Evolutionary conservation across 495 filamentous ascomycete genomes (phyloP).

Genomic region (Daldinia childiae): DNA sequence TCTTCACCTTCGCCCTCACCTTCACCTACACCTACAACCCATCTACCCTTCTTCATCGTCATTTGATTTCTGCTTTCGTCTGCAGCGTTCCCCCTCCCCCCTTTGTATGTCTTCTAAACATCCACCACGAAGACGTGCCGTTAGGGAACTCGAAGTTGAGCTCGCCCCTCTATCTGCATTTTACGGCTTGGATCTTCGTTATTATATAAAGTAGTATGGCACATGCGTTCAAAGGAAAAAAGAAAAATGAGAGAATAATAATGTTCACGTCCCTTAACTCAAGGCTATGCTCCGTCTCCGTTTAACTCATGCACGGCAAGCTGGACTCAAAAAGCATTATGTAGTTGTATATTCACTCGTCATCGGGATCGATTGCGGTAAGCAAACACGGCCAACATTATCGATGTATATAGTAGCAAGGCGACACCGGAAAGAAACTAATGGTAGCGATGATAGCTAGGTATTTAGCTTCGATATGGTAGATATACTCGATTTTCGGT

Average conservation of each 20-base stretch:
- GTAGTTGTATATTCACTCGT: slow-evolving; percentile 10
- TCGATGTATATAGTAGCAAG: slow-evolving; percentile 31
- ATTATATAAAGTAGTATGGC: slow-evolving; percentile 47
- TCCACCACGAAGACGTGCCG: slow-evolving; percentile 11
- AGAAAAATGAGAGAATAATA: background rate
- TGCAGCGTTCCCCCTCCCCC: background rate
- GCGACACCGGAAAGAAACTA: background rate
- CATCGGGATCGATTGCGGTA: background rate
- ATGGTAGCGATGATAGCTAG: background rate
- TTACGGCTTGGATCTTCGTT: slow-evolving; percentile 21
- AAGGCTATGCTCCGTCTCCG: slow-evolving; percentile 14
- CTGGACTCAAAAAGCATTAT: slow-evolving; percentile 17
- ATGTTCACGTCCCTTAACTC: slow-evolving; percentile 18
- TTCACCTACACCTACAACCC: slow-evolving; percentile 1
- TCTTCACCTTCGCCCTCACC: slow-evolving; percentile 8
- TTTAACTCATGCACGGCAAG: slow-evolving; percentile 11
- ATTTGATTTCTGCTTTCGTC: slow-evolving; percentile 3
- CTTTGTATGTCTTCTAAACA: slow-evolving; percentile 9
- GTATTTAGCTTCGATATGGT: slow-evolving; percentile 1
- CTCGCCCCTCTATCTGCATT: slow-evolving; percentile 20
- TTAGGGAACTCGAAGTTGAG: slow-evolving; percentile 8
- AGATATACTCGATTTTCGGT: slow-evolving; percentile 9
- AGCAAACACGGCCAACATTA: background rate
- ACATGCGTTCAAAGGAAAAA: slow-evolving; percentile 40
- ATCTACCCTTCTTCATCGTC: slow-evolving; percentile 19